A percentile compares a stretch with the other conserved stretches of the same genome.
Evolutionary conservation across 1,139 yeast genomes (phyloP).

Genomic region (Magnusiomyces ingens): DNA sequence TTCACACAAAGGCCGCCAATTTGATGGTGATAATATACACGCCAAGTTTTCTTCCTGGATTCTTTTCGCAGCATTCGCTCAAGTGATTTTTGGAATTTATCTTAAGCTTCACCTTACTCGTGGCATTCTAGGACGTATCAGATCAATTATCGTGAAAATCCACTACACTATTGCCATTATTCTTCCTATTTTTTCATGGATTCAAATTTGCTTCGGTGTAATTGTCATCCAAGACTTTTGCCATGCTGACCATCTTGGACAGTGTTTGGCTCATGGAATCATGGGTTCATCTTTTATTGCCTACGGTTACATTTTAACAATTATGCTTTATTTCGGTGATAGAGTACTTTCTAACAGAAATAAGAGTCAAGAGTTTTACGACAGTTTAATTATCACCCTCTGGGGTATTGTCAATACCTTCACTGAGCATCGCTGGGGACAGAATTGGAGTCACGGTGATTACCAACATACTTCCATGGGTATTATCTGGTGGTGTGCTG

Average conservation of each 20-base stretch:
- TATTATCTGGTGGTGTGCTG: slow-evolving; percentile 93
- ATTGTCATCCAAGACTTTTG: slow-evolving; percentile 82
- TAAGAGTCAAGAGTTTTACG: slow-evolving; percentile 78
- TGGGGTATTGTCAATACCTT: slow-evolving; percentile 95
- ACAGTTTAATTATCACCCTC: slow-evolving; percentile 65
- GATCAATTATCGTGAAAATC: slow-evolving; percentile 27
- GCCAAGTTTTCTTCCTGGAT: slow-evolving; percentile 30
- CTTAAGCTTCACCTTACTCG: slow-evolving; percentile 31
- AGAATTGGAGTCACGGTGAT: slow-evolving; percentile 76
- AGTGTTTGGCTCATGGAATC: slow-evolving; percentile 92
- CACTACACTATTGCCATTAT: slow-evolving; percentile 34
- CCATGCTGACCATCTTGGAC: slow-evolving; percentile 72
- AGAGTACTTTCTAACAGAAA: slow-evolving; percentile 35
- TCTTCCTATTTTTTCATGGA: slow-evolving; percentile 45
- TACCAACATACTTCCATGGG: slow-evolving; percentile 96
- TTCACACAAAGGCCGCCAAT: slow-evolving; percentile 34
- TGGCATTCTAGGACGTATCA: slow-evolving; percentile 32
- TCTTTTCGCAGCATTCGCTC: slow-evolving; percentile 26
- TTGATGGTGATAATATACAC: slow-evolving; percentile 30
- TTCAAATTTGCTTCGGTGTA: slow-evolving; percentile 73
- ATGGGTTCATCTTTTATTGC: slow-evolving; percentile 86
- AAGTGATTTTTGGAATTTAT: slow-evolving; percentile 32
- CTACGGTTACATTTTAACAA: slow-evolving; percentile 64
- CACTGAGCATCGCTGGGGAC: slow-evolving; percentile 96
- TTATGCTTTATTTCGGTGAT: slow-evolving; percentile 53